phyloP scores from a whole-genome alignment of 2,329 filamentous ascomycete genomes.

The Xylaria polymorpha region DNA sequence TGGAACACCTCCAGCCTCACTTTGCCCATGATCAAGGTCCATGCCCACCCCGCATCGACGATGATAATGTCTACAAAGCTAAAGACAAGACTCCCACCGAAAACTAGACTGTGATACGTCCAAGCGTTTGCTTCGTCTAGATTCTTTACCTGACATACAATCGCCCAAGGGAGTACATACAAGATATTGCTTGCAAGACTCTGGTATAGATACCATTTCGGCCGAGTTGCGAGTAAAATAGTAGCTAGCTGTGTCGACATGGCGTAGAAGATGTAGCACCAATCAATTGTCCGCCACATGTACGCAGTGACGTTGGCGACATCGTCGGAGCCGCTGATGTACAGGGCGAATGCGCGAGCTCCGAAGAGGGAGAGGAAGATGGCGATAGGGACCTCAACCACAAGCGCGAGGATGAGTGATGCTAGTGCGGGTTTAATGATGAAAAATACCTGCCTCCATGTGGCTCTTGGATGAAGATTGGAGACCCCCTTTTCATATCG shows the following conservation, averaged over 20 bases:
- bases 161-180: conserved; percentile 77
- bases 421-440: conserved; percentile 65
- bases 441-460: conserved; percentile 21
- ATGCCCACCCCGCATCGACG: conserved; percentile 64
- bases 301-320: conserved; percentile 71
- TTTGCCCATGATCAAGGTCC: conserved; percentile 59
- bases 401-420: conserved; percentile 64
- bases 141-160: conserved; percentile 64
- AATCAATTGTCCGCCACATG: conserved; percentile 73
- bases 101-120: conserved; percentile 74
- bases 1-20: conserved; percentile 54
- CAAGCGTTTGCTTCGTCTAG: conserved; percentile 68
- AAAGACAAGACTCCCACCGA: conserved; percentile 76
- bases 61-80: conserved; percentile 68
- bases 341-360: conserved; percentile 69
- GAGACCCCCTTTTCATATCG: conserved; percentile 43
- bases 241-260: conserved; percentile 73
- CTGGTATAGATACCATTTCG: conserved; percentile 75
- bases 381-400: conserved; percentile 70
- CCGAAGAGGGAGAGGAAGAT: conserved; percentile 71
- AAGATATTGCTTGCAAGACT: conserved; percentile 73
- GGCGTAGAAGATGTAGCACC: conserved; percentile 78
- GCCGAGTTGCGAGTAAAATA: conserved; percentile 71
- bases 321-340: conserved; percentile 65
- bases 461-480: conserved; percentile 35